phyloP scores from a whole-genome alignment of 345 rosid genomes.

The Iberis pinnata region DNA sequence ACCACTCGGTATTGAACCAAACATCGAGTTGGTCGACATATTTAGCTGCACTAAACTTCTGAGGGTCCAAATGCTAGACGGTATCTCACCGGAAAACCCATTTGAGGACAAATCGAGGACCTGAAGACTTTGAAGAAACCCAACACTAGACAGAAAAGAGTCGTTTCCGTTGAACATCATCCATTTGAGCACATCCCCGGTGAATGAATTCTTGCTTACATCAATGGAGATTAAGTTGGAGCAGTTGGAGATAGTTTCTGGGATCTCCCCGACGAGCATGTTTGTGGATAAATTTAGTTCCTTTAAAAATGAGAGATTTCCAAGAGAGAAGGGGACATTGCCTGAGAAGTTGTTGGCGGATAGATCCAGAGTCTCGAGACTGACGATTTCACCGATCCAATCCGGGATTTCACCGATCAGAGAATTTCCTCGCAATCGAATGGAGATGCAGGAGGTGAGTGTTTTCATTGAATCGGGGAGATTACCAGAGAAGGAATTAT shows the following conservation, averaged over 20 bases:
- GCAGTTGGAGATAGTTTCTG: slow-evolving; percentile 55
- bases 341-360: slow-evolving; percentile 63
- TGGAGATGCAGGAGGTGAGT: slow-evolving; percentile 39
- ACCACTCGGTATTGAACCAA: slow-evolving; percentile 53
- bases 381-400: slow-evolving; percentile 64
- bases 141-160: slow-evolving; percentile 15
- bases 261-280: slow-evolving; percentile 51
- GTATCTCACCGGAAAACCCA: slow-evolving; percentile 56
- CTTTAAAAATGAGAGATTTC: slow-evolving; percentile 53
- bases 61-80: slow-evolving; percentile 44
- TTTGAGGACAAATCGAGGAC: slow-evolving; percentile 73
- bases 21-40: slow-evolving; percentile 56
- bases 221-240: slow-evolving; percentile 49
- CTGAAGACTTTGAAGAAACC: slow-evolving; percentile 37
- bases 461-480: slow-evolving; percentile 61
- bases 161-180: slow-evolving; percentile 33
- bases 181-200: slow-evolving; percentile 58
- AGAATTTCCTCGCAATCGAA: slow-evolving; percentile 50
- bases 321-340: slow-evolving; percentile 46
- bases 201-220: slow-evolving; percentile 60
- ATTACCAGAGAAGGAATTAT: slow-evolving; percentile 54
- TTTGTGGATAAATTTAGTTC: slow-evolving; percentile 64
- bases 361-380: slow-evolving; percentile 69
- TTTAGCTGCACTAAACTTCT: slow-evolving; percentile 54
- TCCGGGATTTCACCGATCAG: slow-evolving; percentile 53